Evolutionary conservation across 441 rosid species (phyloP), one percentile per base, ranked within the genome.

Genomic region (Adansonia madagascariensis): DNA sequence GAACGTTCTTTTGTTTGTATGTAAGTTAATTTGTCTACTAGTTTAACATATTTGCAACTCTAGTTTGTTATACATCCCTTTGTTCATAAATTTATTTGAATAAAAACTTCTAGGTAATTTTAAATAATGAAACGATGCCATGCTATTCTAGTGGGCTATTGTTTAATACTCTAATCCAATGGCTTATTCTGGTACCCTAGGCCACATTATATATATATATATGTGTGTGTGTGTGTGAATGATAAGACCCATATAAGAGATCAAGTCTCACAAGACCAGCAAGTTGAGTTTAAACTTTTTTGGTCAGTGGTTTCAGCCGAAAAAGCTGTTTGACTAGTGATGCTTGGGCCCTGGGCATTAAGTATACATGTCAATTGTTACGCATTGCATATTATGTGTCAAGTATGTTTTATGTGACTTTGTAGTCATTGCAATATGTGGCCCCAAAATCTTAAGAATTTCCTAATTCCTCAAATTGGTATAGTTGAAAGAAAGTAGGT

Each of bases 61-160:
- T 52, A 52, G 56, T 12, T 52, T 52, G 56, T 52, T 52, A 52
- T 52, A 52, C 56, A 12, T 60, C 15, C 64, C 64, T 60, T 59
- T 22, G 24, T 57, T 57, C 20, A 20, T 57, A 57, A 57, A 57
- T 57, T 57, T 59, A 22, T 60, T 22, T 60, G 64, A 60, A 4
- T 59, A 24, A 27, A 35, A 60, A 11, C 64, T 15, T 52, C 56
- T 12, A 52, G 8, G 18, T 52, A 52, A 22, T 60, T 24, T 3
- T 60, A 60, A 60, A 60, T 24, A 60, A 60, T 10, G 64, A 22
- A 59, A 22, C 14, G 64, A 60, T 35, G 35, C 39, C 12, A 60
- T 60, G 31, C 64, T 20, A 60, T 22, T 60, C 14, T 24, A 60
- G 39, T 60, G 41, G 64, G 64, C 5, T 4, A 60, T 11, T 24